These are phyloP conservation scores for Cryptomeria japonica DNA, from an alignment of 75 land plant species.

Conservation along the genomic window DNA sequence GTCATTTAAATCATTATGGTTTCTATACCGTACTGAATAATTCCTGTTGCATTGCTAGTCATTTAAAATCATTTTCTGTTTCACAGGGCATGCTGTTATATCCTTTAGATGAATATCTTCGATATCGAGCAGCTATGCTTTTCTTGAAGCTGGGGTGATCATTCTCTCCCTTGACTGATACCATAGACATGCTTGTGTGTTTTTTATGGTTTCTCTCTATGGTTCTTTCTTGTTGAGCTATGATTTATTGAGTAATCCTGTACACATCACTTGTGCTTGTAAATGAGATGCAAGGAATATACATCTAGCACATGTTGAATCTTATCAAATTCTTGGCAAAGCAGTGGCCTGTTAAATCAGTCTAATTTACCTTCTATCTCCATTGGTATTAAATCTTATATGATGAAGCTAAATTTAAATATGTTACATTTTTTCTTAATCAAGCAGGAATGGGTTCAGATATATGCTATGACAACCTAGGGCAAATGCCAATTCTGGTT, in stretches of 20 bases:
- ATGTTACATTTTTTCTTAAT: not conserved
- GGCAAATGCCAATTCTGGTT: not conserved
- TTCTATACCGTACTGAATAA: not conserved
- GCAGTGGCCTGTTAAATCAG: not conserved
- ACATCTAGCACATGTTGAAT: not conserved
- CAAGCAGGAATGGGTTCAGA: not conserved
- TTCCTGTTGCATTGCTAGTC: not conserved
- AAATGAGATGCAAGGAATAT: not conserved
- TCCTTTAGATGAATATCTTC: conserved; percentile 26
- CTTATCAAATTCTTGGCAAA: not conserved
- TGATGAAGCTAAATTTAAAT: not conserved
- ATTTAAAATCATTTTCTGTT: not conserved
- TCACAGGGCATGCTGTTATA: conserved; percentile 28
- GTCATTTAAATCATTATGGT: conserved; percentile 16
- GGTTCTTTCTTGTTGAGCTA: not conserved
- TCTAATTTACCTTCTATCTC: not conserved
- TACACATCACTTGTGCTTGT: not conserved
- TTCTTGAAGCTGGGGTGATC: conserved; percentile 25
- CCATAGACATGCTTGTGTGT: not conserved
- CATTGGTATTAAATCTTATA: not conserved
- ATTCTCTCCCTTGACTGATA: not conserved
- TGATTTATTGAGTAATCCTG: not conserved
- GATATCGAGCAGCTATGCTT: conserved; percentile 30
- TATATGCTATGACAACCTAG: not conserved
- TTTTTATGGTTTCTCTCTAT: not conserved